A percentile compares a stretch with the other conserved stretches of the same genome.
These are phyloP conservation scores for Corchorus capsularis DNA, from an alignment of 345 rosid species.

Conservation along the genomic window DNA sequence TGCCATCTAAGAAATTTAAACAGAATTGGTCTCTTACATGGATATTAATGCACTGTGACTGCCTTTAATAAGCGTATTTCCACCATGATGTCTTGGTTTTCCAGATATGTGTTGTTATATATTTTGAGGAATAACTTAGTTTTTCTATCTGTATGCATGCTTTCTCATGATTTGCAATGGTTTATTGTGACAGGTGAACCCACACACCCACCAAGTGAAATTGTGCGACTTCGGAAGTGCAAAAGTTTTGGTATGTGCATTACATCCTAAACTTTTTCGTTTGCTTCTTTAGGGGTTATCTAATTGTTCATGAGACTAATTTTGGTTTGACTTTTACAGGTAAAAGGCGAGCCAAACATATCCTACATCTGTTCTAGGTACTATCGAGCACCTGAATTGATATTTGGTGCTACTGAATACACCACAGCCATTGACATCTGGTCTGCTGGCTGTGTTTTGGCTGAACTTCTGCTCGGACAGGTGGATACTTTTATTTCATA, in stretches of 20 bases:
- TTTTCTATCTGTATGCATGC: not conserved
- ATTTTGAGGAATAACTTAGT: slow-evolving; percentile 7
- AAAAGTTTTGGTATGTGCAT: slow-evolving; percentile 78
- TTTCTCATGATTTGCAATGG: not conserved
- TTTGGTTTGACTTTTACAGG: slow-evolving; percentile 48
- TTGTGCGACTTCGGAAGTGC: slow-evolving; percentile 98
- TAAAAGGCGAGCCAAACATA: slow-evolving; percentile 94
- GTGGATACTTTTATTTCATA: slow-evolving; percentile 34
- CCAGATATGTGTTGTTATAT: not conserved
- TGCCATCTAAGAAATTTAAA: not conserved
- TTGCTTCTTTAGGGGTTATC: not conserved
- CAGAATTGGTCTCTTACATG: not conserved
- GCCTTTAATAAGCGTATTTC: not conserved
- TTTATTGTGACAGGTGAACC: slow-evolving; percentile 65
- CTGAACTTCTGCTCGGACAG: slow-evolving; percentile 94
- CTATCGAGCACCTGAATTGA: slow-evolving; percentile 98
- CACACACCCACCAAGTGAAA: slow-evolving; percentile 97
- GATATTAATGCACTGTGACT: not conserved
- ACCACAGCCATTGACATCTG: slow-evolving; percentile 96
- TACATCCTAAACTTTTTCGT: not conserved
- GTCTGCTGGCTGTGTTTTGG: slow-evolving; percentile 98
- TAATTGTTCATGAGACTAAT: slow-evolving; percentile 7
- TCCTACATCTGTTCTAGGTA: slow-evolving; percentile 97
- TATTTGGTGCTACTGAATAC: slow-evolving; percentile 96
- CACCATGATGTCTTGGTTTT: not conserved